Evolutionary conservation across 2,329 filamentous ascomycete genomes (phyloP).

Genomic region (Bretziella fagacearum): DNA sequence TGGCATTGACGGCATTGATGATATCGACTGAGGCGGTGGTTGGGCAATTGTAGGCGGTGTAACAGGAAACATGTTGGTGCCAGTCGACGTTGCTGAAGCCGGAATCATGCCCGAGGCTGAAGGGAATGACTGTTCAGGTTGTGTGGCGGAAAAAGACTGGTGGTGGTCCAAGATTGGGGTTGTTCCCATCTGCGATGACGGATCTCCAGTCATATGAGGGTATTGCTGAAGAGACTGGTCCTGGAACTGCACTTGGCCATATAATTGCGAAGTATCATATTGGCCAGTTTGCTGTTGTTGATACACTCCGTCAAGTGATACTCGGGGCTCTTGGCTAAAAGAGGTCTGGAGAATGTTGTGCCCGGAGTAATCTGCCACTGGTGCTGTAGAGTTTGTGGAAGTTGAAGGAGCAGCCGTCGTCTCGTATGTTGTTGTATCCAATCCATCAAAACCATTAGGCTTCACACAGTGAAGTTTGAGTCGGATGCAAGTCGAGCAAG

Average conservation of each 20-base stretch:
- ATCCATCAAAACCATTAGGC: slow-evolving; percentile 53
- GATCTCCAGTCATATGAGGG: slow-evolving; percentile 23
- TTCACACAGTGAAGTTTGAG: slow-evolving; percentile 87
- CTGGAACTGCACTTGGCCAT: slow-evolving; percentile 36
- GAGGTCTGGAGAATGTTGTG: slow-evolving; percentile 6
- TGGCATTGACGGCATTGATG: slow-evolving; percentile 3
- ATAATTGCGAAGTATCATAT: slow-evolving; percentile 21
- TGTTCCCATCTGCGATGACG: background rate
- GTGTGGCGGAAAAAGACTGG: background rate
- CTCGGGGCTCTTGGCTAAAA: slow-evolving; percentile 3
- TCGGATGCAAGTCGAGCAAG: slow-evolving; percentile 81
- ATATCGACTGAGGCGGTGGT: slow-evolving; percentile 1
- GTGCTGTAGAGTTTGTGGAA: background rate
- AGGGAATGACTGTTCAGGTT: slow-evolving; percentile 7
- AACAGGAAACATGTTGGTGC: slow-evolving; percentile 10
- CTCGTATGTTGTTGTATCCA: slow-evolving; percentile 20
- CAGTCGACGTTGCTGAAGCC: background rate
- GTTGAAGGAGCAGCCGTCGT: slow-evolving; percentile 3
- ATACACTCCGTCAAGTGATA: slow-evolving; percentile 21
- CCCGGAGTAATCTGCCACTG: background rate
- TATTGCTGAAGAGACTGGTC: slow-evolving; percentile 26
- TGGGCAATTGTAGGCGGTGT: slow-evolving; percentile 11
- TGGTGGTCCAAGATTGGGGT: slow-evolving; percentile 4
- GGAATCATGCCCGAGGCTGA: background rate
- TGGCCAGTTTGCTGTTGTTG: slow-evolving; percentile 22